These are phyloP conservation scores for Senecio squalidus DNA, from an alignment of 140 eudicot genomes.

Conservation along the genomic window DNA sequence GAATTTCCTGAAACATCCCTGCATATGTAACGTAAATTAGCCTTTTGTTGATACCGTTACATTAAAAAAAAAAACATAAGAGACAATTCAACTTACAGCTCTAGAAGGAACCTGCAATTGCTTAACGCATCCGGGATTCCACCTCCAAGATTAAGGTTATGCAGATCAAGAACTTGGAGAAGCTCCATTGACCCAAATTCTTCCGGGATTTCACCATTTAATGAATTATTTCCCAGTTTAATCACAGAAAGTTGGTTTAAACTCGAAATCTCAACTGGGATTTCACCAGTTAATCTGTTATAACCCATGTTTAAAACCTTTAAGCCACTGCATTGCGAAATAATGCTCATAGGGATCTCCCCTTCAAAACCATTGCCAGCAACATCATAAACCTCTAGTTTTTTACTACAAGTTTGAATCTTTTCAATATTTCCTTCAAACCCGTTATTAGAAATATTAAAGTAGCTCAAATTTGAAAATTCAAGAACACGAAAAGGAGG, in stretches of 20 bases:
- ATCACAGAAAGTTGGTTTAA: constrained; percentile 53
- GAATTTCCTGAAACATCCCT: constrained; percentile 91
- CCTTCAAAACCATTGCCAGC: constrained; percentile 65
- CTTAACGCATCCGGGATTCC: constrained; percentile 62
- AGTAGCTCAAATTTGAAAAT: constrained; percentile 48
- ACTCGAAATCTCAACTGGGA: constrained; percentile 52
- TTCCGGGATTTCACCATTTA: constrained; percentile 60
- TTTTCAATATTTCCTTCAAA: constrained; percentile 45
- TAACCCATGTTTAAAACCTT: constrained; percentile 63
- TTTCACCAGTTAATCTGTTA: constrained; percentile 62
- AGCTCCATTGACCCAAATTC: constrained; percentile 75
- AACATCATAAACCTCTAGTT: constrained; percentile 64
- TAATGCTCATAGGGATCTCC: constrained; percentile 59
- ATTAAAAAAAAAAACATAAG: constrained; percentile 9
- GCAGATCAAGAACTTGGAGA: constrained; percentile 79
- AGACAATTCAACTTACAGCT: constrained; percentile 68
- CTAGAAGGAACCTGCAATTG: constrained; percentile 78
- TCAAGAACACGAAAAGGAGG: constrained; percentile 70
- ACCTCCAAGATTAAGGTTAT: constrained; percentile 63
- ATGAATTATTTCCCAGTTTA: constrained; percentile 61
- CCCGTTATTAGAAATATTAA: constrained; percentile 73
- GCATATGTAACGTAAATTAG: constrained; percentile 28
- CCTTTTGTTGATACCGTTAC: constrained; percentile 2
- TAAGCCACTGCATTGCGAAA: constrained; percentile 48
- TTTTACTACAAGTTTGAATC: constrained; percentile 46